These are phyloP conservation scores for Allium fistulosum DNA, from an alignment of 106 monocot genomes.

Conservation along the genomic window DNA sequence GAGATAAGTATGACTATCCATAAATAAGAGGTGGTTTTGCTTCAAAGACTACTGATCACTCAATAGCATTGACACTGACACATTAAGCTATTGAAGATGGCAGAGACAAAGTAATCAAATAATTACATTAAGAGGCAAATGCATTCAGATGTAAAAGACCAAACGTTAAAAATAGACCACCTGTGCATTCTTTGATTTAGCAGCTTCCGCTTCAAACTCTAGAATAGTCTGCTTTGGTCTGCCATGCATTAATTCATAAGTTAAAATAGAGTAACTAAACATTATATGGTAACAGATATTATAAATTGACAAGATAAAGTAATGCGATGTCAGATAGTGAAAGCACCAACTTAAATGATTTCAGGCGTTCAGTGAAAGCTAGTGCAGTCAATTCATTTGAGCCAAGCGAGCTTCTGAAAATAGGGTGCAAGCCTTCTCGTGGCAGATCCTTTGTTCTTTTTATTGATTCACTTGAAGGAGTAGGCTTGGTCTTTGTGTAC, in stretches of 20 bases:
- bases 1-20: no score
- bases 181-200: slow-evolving; percentile 54
- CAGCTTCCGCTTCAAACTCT: slow-evolving; percentile 83
- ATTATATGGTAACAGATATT: neutral
- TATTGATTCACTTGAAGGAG: slow-evolving; percentile 84
- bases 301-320: neutral
- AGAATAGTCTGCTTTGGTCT: slow-evolving; percentile 96
- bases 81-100: no score
- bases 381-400: slow-evolving; percentile 80
- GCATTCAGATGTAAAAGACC: no score
- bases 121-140: no score
- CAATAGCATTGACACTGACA: no score
- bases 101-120: no score
- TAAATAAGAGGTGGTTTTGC: no score
- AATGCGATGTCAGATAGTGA: neutral
- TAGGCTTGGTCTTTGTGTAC: slow-evolving; percentile 76
- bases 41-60: no score
- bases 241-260: slow-evolving; percentile 10
- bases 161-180: slow-evolving; percentile 14
- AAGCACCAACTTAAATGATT: slow-evolving; percentile 60
- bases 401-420: slow-evolving; percentile 53
- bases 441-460: slow-evolving; percentile 75
- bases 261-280: slow-evolving; percentile 9
- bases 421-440: slow-evolving; percentile 73
- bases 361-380: slow-evolving; percentile 91